These are phyloP conservation scores for Terfezia claveryi DNA, from an alignment of 495 filamentous ascomycete genomes.

Conservation along the genomic window DNA sequence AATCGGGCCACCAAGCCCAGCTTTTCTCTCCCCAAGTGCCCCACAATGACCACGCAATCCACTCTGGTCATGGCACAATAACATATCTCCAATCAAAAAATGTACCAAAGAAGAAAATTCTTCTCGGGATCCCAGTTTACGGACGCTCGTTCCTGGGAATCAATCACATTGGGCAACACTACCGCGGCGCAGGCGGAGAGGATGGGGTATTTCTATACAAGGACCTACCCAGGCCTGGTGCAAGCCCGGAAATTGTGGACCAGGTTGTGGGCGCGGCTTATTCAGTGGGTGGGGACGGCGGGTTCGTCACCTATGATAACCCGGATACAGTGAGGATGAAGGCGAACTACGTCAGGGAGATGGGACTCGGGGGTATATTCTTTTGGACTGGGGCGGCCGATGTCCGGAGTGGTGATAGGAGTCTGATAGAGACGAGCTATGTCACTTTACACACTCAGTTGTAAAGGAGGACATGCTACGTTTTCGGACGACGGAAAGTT, in stretches of 20 bases:
- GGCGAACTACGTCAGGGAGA: constrained; percentile 54
- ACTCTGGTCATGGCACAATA: constrained; percentile 45
- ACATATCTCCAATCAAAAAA: constrained; percentile 39
- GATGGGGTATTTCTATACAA: constrained; percentile 70
- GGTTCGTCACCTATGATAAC: constrained; percentile 75
- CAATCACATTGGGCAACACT: constrained; percentile 38
- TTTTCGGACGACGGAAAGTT: no score
- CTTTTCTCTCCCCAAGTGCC: constrained; percentile 38
- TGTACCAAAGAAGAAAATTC: constrained; percentile 50
- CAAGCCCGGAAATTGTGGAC: constrained; percentile 48
- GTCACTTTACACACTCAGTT: constrained; percentile 35
- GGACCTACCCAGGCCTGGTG: constrained; percentile 47
- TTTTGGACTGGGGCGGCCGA: constrained; percentile 85
- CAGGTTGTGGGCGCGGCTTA: constrained; percentile 43
- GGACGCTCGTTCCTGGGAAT: constrained; percentile 61
- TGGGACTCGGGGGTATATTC: constrained; percentile 61
- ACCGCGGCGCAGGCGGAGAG: constrained; percentile 43
- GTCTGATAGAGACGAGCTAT: constrained; percentile 55
- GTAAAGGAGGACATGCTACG: not conserved
- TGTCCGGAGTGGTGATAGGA: constrained; percentile 37
- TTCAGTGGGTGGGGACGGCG: constrained; percentile 61
- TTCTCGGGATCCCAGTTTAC: constrained; percentile 61
- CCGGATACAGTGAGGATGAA: constrained; percentile 67
- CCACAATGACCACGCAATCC: constrained; percentile 26
- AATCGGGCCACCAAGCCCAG: constrained; percentile 59